These are phyloP conservation scores for Polyporus arcularius DNA, from an alignment of 768 basidiomycete species.

Conservation along the genomic window DNA sequence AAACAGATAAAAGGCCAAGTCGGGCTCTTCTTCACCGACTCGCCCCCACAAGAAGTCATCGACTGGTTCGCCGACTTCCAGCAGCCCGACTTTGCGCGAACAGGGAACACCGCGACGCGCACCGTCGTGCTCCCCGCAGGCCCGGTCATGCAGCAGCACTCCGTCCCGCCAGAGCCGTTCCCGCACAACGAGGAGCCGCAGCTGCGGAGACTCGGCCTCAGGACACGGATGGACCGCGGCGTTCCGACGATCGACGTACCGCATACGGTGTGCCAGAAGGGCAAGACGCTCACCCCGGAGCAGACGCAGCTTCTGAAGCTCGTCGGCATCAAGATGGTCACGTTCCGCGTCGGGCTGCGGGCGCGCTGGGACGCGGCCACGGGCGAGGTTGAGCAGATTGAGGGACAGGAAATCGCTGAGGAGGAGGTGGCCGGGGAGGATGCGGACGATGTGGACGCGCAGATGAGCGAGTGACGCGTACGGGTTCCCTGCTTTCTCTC, in stretches of 20 bases:
- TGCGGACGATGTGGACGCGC: conserved; percentile 39
- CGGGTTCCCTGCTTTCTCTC: neutral
- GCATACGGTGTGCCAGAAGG: conserved; percentile 85
- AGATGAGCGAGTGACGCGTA: conserved; percentile 28
- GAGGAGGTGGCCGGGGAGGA: conserved; percentile 37
- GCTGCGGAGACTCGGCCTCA: conserved; percentile 86
- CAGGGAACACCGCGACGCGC: conserved; percentile 77
- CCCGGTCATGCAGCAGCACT: conserved; percentile 79
- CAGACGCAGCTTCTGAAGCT: conserved; percentile 93
- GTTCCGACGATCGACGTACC: conserved; percentile 80
- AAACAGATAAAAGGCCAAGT: conserved; percentile 94
- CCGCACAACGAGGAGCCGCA: conserved; percentile 98
- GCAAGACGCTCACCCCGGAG: conserved; percentile 77
- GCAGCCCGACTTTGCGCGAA: conserved; percentile 88
- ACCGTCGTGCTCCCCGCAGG: conserved; percentile 80
- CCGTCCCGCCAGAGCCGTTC: conserved; percentile 84
- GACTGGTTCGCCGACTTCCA: conserved; percentile 94
- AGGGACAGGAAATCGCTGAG: conserved; percentile 41
- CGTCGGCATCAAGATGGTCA: conserved; percentile 86
- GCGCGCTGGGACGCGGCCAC: conserved; percentile 72
- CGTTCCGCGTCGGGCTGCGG: conserved; percentile 71
- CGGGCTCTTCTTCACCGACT: conserved; percentile 90
- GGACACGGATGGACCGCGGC: conserved; percentile 82
- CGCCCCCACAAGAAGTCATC: conserved; percentile 84
- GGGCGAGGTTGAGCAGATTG: conserved; percentile 64